Conservation (phyloP, 169 alveolate genomes). For the Plasmodium gonderi region DNA sequence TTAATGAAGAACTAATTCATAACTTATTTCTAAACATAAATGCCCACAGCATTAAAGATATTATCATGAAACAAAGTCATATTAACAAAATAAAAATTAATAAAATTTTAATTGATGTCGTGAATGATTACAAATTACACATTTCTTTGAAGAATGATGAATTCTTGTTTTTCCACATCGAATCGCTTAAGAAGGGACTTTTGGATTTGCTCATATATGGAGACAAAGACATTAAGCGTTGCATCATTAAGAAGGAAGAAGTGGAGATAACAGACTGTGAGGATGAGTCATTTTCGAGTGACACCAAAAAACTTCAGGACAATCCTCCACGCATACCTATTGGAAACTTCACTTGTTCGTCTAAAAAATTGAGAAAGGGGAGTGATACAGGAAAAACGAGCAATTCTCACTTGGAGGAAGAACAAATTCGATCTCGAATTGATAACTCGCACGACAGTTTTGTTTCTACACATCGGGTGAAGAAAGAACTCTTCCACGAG, state of each 20-base stretch:
- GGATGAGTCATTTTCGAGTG: background rate
- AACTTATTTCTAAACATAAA: slow-evolving; percentile 89
- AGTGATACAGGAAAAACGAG: background rate
- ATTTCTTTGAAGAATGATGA: slow-evolving; percentile 78
- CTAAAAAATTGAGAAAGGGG: background rate
- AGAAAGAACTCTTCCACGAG: background rate
- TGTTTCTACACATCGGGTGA: no score
- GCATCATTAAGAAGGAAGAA: slow-evolving; percentile 90
- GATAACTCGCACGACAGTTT: no score
- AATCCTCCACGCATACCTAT: no score
- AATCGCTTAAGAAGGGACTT: slow-evolving; percentile 82
- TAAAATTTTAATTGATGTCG: slow-evolving; percentile 78
- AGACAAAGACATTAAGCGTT: slow-evolving; percentile 84
- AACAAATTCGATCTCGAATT: no score
- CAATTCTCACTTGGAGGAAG: background rate
- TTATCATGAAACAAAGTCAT: slow-evolving; percentile 86
- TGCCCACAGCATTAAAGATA: slow-evolving; percentile 87
- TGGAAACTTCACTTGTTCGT: no score
- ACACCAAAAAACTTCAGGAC: no score
- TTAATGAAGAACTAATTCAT: slow-evolving; percentile 89
- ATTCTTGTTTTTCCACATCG: slow-evolving; percentile 84
- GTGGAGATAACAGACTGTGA: slow-evolving; percentile 77
- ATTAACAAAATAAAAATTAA: slow-evolving; percentile 89
- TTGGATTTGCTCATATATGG: slow-evolving; percentile 85
- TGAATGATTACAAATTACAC: slow-evolving; percentile 81